Percentiles rank a stretch among this genome's conserved stretches.
phyloP scores from a whole-genome alignment of 192 early-diverging fungal genomes.

The Rhizophagus sp. region DNA sequence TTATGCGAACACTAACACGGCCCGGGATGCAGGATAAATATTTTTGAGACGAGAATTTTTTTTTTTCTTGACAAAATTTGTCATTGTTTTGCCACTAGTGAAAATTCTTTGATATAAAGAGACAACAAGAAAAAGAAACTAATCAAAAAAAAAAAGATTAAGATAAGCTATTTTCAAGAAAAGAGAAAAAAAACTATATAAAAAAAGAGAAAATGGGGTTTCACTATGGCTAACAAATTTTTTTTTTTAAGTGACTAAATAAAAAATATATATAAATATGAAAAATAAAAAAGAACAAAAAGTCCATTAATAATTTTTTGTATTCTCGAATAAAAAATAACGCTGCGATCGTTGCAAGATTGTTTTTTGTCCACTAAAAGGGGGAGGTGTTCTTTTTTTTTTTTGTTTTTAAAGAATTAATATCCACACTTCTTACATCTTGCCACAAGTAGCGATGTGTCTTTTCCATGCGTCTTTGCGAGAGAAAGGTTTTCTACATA shows the following conservation, averaged over 20 bases:
- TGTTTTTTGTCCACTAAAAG: neutral
- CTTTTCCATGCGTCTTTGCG: slow-evolving; percentile 68
- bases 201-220: neutral
- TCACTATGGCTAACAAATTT: neutral
- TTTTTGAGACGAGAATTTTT: slow-evolving; percentile 18
- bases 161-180: neutral
- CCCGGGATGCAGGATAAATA: slow-evolving; percentile 17
- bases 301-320: neutral
- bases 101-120: neutral
- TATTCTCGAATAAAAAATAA: neutral
- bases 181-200: neutral
- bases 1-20: slow-evolving; percentile 13
- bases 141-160: neutral
- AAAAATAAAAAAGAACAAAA: neutral
- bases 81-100: slow-evolving; percentile 4
- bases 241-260: neutral
- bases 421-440: neutral
- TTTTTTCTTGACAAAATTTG: slow-evolving; percentile 14
- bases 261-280: neutral
- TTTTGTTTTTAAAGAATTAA: slow-evolving; percentile 3
- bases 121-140: neutral
- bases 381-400: neutral
- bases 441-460: slow-evolving; percentile 39
- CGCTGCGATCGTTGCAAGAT: neutral
- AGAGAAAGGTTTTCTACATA: slow-evolving; percentile 58